phyloP scores from a whole-genome alignment of 2,329 filamentous ascomycete genomes.

The Fusarium coffeatum region DNA sequence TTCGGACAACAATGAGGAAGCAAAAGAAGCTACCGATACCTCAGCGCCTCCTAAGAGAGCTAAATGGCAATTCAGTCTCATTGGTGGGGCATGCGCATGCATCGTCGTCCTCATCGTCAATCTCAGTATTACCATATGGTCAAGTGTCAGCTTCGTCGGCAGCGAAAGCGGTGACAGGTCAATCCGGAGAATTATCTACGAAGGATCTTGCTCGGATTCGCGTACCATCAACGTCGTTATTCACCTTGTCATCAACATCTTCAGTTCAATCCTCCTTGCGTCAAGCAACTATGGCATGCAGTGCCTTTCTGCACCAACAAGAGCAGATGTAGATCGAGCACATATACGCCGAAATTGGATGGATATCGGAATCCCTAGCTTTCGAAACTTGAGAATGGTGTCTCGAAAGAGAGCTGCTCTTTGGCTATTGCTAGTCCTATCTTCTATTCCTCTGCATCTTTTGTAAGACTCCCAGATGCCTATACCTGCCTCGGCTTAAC shows the following conservation, averaged over 20 bases:
- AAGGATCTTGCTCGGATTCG: background rate
- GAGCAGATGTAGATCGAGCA: background rate
- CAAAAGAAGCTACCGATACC: no score
- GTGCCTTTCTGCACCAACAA: background rate
- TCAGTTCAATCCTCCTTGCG: background rate
- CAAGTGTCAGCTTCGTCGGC: background rate
- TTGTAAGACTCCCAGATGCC: rapidly evolving
- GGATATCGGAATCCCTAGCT: background rate
- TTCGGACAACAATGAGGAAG: no score
- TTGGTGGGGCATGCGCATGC: background rate
- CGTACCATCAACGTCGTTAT: background rate
- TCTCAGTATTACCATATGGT: background rate
- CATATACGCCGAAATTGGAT: background rate
- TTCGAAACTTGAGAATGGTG: background rate
- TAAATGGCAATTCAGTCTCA: background rate
- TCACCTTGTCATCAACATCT: background rate
- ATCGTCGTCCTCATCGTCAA: background rate
- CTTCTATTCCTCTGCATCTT: rapidly evolving
- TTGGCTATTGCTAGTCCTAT: rapidly evolving
- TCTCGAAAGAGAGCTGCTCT: rapidly evolving
- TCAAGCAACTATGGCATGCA: background rate
- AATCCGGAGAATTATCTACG: background rate
- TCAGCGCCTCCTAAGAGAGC: background rate
- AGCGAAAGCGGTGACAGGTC: background rate
- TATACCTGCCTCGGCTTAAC: rapidly evolving